Base-by-base conservation (phyloP, 2,329 filamentous ascomycete genomes). In the Zelopaecilomyces penicillatus region DNA sequence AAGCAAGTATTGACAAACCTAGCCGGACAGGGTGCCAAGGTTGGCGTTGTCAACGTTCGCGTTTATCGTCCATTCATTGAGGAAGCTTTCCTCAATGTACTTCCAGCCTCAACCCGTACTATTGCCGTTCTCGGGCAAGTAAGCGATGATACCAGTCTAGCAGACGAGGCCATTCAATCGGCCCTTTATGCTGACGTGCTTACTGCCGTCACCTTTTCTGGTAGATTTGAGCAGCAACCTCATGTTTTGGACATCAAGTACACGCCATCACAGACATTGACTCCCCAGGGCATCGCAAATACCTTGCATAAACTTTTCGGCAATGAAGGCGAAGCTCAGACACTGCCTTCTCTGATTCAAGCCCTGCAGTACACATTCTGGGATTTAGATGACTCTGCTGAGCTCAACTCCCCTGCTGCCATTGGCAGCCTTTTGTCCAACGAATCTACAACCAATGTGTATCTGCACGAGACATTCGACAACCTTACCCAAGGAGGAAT, bases 1-100 rank as follows among this genome's bases (percentile, higher is more conserved):
- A 82, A 84, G 52, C 88, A 96, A 67, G 80, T 95, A 43, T 82
- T 88, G 8, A 72, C 74, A 37, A 80, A 82, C 35, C 73, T 97
- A 39, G 78, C 85, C 30, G 75, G 78, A 51, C 76, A 83, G 51
- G 89, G 84, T 52, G 76, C 78, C 60, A 87, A 83, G 68, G 78
- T 96, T 49, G 93, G 93, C 56, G 85, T 91, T 34, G 75, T 98
- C 65, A 91, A 87, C 57, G 91, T 97, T 39, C 85, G 93, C 52
- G 76, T 98, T 44, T 98, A 97, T 73, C 82, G 91, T 37, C 93
- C 93, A 11, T 97, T 98, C 59, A 80, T 93, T 30, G 93, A 98
- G 68, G 89, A 96, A 62, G 86, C 87, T 42, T 97, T 98, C 74
- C 71, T 97, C 51, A 81, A 84, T 53, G 78, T 79, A 8, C 76